phyloP scores from a whole-genome alignment of 2,329 filamentous ascomycete species.

The Elsinoe necatrix region DNA sequence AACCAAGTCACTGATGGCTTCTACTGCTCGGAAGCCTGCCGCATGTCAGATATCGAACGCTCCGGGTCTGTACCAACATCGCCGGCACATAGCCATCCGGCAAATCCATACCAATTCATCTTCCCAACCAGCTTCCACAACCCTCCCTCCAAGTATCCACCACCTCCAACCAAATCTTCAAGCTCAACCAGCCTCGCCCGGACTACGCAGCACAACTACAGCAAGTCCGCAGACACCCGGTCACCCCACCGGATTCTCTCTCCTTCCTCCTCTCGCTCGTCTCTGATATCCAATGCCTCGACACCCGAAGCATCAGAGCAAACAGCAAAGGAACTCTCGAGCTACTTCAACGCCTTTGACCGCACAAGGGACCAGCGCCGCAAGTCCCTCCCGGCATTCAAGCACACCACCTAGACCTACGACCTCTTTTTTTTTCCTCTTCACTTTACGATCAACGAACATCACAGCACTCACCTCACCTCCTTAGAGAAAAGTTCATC shows the following conservation, averaged over 20 bases:
- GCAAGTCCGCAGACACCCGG: conserved; percentile 25
- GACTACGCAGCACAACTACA: conserved; percentile 20
- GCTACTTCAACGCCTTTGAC: conserved; percentile 84
- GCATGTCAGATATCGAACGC: conserved; percentile 77
- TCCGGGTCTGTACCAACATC: conserved; percentile 37
- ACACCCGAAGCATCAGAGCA: conserved; percentile 58
- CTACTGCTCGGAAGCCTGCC: conserved; percentile 89
- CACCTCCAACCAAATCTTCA: conserved; percentile 35
- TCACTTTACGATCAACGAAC: neutral
- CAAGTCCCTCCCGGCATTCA: conserved; percentile 25
- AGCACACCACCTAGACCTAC: neutral
- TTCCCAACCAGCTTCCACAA: conserved; percentile 50
- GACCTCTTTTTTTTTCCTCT: neutral
- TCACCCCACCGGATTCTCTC: conserved; percentile 37
- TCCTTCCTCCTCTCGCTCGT: conserved; percentile 71
- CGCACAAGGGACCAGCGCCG: conserved; percentile 57
- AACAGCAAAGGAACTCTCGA: conserved; percentile 68
- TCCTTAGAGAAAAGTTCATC: neutral
- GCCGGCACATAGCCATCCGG: conserved; percentile 22
- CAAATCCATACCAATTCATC: conserved; percentile 13
- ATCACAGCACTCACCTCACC: neutral
- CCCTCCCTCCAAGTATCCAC: conserved; percentile 41
- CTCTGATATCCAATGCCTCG: conserved; percentile 67
- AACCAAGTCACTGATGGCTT: conserved; percentile 72
- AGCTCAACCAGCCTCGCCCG: conserved; percentile 30